Evolutionary conservation across 495 filamentous ascomycete species (phyloP), one percentile per base, ranked within the genome.

Genomic region (Hypoxylon fuscum): DNA sequence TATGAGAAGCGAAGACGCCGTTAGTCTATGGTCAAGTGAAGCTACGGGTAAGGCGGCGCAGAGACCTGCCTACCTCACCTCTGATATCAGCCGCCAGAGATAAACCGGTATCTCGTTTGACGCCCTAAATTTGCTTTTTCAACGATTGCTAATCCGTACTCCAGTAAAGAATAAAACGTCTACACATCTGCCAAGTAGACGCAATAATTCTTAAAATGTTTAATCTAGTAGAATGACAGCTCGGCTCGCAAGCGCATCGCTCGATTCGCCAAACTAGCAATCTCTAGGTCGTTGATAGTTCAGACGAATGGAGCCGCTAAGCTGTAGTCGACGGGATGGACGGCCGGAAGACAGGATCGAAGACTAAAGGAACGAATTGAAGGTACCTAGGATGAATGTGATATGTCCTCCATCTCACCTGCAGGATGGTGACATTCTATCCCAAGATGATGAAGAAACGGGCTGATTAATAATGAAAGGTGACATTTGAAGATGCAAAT

Each of bases 281-380:
- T 9, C 12, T 45, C 20, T 1, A 7, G 35, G 43, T 41, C 8
- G 10, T 43, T 14, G 23, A 22, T 55, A 49, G 25, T 15, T 14
- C 17, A 23, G 15, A 32, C 20, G 17, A 34, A 50, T 35, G 45
- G 51, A 55, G 59, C 51, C 51, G 43, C 59, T 55, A 48, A 52
- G 15, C 21, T 29, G 23, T 27, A 14, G 29, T 27, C 12, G 15
- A 37, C 21, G 34, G 29, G 51, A 49, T 34, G 42, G 29, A 35
- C 12, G 17, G 21, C 9, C 42, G 22, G 42, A 32, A 32, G 17
- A 17, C 3, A 23, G 8, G 42, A 40, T 38, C 15, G 10, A 42
- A 14, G 32, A 56, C 3, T 22, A 9, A 18, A 14, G 9, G 15
- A 45, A 18, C 10, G 11, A 34, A 38, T 29, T 55, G 42, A 45